These are phyloP conservation scores for Massospora cicadina DNA, from an alignment of 371 early-diverging fungal genomes.

Conservation along the genomic window DNA sequence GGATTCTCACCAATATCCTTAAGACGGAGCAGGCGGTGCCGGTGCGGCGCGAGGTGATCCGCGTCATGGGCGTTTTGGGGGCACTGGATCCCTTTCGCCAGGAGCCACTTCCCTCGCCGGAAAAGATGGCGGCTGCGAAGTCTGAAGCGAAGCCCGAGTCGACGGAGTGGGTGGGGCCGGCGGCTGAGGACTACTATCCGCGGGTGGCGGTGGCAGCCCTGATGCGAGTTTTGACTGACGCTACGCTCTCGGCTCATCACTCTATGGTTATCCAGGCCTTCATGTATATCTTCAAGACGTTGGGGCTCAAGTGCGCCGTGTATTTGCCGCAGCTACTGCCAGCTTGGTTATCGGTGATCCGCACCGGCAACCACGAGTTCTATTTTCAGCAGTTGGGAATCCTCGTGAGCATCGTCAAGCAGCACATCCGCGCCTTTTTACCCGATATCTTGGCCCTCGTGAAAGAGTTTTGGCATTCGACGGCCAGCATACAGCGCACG, in stretches of 20 bases:
- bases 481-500: conserved; percentile 53
- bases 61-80: conserved; percentile 83
- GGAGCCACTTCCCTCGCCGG: conserved; percentile 34
- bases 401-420: conserved; percentile 72
- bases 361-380: conserved; percentile 63
- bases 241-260: conserved; percentile 64
- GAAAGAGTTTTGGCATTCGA: conserved; percentile 60
- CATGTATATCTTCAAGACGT: conserved; percentile 80
- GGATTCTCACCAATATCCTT: conserved; percentile 58
- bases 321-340: conserved; percentile 64
- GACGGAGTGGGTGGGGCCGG: conserved; percentile 29
- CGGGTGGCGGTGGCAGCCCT: conserved; percentile 75
- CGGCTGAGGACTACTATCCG: conserved; percentile 70
- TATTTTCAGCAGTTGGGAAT: conserved; percentile 76
- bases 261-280: conserved; percentile 80
- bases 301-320: conserved; percentile 63
- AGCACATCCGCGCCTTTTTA: conserved; percentile 72
- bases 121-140: conserved; percentile 48
- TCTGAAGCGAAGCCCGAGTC: neutral
- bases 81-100: conserved; percentile 90
- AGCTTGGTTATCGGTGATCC: conserved; percentile 50
- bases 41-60: conserved; percentile 72
- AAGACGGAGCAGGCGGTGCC: conserved; percentile 54
- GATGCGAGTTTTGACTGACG: conserved; percentile 75
- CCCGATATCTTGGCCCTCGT: conserved; percentile 63